These are phyloP conservation scores for Gossypium ekmanianum DNA, from an alignment of 345 rosid species.

Conservation along the genomic window DNA sequence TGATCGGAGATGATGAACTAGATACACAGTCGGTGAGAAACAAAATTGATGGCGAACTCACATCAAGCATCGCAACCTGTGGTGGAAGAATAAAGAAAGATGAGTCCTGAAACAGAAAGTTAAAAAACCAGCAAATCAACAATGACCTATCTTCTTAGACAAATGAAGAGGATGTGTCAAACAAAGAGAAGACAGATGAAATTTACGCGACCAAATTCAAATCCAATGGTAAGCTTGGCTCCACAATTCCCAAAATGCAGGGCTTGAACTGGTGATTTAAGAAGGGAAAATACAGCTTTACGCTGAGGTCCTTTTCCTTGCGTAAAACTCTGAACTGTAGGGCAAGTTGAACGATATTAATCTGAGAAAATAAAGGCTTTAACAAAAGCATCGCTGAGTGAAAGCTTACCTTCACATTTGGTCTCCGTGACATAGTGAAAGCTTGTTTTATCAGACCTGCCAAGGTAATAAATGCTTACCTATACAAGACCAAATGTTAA, in stretches of 20 bases:
- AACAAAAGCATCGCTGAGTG: constrained; percentile 5
- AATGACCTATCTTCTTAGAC: constrained; percentile 7
- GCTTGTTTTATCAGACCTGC: constrained; percentile 25
- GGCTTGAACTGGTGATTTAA: constrained; percentile 33
- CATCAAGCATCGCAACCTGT: constrained; percentile 55
- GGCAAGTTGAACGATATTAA: constrained; percentile 13
- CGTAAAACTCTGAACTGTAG: constrained; percentile 37
- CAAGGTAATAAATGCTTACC: constrained; percentile 53
- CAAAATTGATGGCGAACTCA: constrained; percentile 35
- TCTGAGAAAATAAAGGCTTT: constrained; percentile 11
- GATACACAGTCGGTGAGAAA: constrained; percentile 31
- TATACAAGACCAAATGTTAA: constrained; percentile 24
- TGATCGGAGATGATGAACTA: constrained; percentile 29
- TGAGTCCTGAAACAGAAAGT: background rate
- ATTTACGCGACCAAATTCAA: constrained; percentile 42
- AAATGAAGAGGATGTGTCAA: background rate
- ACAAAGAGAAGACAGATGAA: constrained; percentile 13
- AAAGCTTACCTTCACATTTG: constrained; percentile 43
- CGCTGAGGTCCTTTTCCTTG: constrained; percentile 36
- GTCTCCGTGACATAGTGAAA: constrained; percentile 40
- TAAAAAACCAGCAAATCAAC: background rate
- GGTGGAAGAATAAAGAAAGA: constrained; percentile 14
- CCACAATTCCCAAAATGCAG: constrained; percentile 36
- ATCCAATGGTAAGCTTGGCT: constrained; percentile 47
- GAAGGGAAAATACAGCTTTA: constrained; percentile 36